Conservation (phyloP, 2,329 filamentous ascomycete species). For the Emergomyces orientalis region DNA sequence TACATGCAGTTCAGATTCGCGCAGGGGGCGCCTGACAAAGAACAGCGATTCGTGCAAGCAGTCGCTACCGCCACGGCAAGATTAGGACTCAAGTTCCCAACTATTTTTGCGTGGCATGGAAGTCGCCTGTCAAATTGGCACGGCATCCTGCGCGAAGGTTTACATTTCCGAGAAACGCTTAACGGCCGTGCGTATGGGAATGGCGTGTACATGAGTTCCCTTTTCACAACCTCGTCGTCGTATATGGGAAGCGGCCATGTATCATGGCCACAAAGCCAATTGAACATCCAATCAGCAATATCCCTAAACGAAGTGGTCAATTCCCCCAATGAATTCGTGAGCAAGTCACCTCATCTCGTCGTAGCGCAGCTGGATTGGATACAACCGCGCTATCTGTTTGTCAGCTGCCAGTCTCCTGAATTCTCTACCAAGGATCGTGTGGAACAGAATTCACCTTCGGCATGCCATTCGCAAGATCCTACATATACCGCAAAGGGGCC, state of each 20-base stretch:
- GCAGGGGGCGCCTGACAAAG: constrained; percentile 82
- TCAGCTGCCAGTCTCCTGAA: constrained; percentile 29
- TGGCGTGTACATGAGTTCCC: constrained; percentile 68
- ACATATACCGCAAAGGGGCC: constrained; percentile 34
- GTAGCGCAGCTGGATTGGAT: constrained; percentile 75
- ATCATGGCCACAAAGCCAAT: constrained; percentile 58
- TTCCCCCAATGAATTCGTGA: constrained; percentile 52
- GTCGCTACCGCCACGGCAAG: constrained; percentile 38
- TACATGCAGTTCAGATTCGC: constrained; percentile 81
- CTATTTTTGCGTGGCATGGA: constrained; percentile 81
- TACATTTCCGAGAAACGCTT: constrained; percentile 56
- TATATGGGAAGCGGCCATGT: constrained; percentile 34
- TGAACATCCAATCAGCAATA: constrained; percentile 52
- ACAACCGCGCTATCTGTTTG: constrained; percentile 76
- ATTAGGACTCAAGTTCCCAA: constrained; percentile 47
- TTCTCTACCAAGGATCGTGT: background rate
- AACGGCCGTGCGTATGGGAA: constrained; percentile 66
- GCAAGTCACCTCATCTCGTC: constrained; percentile 54
- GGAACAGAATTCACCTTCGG: constrained; percentile 5
- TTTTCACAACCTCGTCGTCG: constrained; percentile 46
- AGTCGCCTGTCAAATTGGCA: constrained; percentile 75
- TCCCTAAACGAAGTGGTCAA: constrained; percentile 84
- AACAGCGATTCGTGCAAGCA: constrained; percentile 60
- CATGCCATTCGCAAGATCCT: constrained; percentile 32
- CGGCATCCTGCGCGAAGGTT: constrained; percentile 71